Evolutionary conservation across 1,284 basidiomycete genomes (phyloP).

Genomic region (Cystobasidium sp.): DNA sequence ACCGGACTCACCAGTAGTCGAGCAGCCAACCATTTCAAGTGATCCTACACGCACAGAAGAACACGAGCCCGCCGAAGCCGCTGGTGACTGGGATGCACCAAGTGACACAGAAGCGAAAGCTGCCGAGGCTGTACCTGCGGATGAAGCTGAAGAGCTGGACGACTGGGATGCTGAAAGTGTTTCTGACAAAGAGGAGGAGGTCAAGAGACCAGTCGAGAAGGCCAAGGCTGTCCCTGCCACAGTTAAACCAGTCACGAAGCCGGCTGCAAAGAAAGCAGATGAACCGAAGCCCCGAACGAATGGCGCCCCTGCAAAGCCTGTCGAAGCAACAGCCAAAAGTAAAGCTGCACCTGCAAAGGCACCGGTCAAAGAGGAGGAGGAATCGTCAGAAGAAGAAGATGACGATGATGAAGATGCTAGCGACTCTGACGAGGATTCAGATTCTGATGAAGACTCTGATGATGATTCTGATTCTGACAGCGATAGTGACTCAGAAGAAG

Average conservation of each 20-base stretch:
- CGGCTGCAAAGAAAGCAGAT: not conserved
- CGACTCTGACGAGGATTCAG: conserved; percentile 60
- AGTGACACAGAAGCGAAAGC: conserved; percentile 12
- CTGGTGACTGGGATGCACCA: conserved; percentile 46
- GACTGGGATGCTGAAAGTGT: conserved; percentile 83
- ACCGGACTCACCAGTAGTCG: conserved; percentile 57
- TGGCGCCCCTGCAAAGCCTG: conserved; percentile 36
- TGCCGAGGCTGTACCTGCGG: conserved; percentile 55
- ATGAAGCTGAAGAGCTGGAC: conserved; percentile 62
- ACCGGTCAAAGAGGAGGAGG: conserved; percentile 44
- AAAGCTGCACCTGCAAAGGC: conserved; percentile 24
- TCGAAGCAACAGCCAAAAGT: not conserved
- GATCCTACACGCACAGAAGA: conserved; percentile 52
- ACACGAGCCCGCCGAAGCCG: conserved; percentile 49
- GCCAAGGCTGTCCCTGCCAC: conserved; percentile 41
- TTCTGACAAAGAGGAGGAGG: conserved; percentile 50
- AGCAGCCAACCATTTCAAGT: conserved; percentile 49
- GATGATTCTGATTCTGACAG: conserved; percentile 67
- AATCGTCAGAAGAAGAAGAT: conserved; percentile 51
- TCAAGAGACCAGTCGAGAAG: conserved; percentile 52
- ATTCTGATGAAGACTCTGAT: conserved; percentile 61
- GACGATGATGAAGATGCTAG: conserved; percentile 53
- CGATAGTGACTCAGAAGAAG: conserved; percentile 57
- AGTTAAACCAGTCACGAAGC: not conserved
- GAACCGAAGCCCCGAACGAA: not conserved